Conservation (phyloP, 352 stramenopile species). For the Pilasporangium apinafurcum region DNA sequence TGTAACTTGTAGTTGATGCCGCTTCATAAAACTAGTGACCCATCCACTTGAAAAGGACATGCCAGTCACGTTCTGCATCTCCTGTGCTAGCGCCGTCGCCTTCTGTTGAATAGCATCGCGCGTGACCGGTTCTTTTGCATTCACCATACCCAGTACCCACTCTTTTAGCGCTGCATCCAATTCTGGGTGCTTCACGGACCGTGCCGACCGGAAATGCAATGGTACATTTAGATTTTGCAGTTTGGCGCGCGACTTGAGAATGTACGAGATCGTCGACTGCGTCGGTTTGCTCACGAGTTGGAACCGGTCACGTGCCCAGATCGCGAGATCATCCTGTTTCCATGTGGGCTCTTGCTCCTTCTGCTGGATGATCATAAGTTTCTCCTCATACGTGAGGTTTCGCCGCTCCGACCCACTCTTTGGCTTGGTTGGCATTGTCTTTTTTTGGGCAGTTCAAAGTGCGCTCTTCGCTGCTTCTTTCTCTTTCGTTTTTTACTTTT, state of each 20-base stretch:
- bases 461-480: too few species aligned
- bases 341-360: slow-evolving; percentile 42
- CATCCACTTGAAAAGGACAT: slow-evolving; percentile 60
- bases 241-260: slow-evolving; percentile 36
- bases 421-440: neutral
- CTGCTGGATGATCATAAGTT: slow-evolving; percentile 46
- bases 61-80: slow-evolving; percentile 26
- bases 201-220: slow-evolving; percentile 28
- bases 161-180: slow-evolving; percentile 35
- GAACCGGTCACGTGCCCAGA: slow-evolving; percentile 53
- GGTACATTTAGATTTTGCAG: slow-evolving; percentile 34
- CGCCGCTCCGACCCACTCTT: slow-evolving; percentile 9
- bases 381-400: slow-evolving; percentile 63
- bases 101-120: slow-evolving; percentile 24
- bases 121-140: slow-evolving; percentile 13
- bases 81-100: slow-evolving; percentile 20
- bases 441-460: too few species aligned
- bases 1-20: slow-evolving; percentile 35
- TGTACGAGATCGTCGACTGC: slow-evolving; percentile 63
- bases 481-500: too few species aligned
- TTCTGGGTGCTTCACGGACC: slow-evolving; percentile 42
- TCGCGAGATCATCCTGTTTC: slow-evolving; percentile 44
- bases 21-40: slow-evolving; percentile 52
- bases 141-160: slow-evolving; percentile 37
- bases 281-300: slow-evolving; percentile 35